These are phyloP conservation scores for Sphagnurus paluster DNA, from an alignment of 1,284 basidiomycete species.

Conservation along the genomic window DNA sequence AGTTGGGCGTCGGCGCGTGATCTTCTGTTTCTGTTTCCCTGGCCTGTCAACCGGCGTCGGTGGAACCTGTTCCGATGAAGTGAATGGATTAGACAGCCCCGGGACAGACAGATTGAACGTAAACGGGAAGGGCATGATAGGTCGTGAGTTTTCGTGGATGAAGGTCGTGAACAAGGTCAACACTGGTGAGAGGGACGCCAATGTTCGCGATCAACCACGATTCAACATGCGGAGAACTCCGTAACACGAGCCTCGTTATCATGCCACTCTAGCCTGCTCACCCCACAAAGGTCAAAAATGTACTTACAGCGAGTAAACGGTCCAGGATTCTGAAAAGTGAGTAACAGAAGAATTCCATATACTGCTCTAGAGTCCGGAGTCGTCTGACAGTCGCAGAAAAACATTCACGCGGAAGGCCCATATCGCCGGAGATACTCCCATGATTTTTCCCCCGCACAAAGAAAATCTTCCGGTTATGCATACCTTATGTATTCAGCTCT, in stretches of 20 bases:
- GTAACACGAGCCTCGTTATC: neutral
- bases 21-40: constrained; percentile 15
- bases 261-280: neutral
- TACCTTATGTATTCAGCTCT: too few relatives aligned
- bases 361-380: too few relatives aligned
- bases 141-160: constrained; percentile 1
- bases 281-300: too few relatives aligned
- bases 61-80: constrained; percentile 24
- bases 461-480: too few relatives aligned
- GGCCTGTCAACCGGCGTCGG: constrained; percentile 26
- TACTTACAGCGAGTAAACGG: too few relatives aligned
- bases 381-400: too few relatives aligned
- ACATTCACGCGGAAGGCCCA: too few relatives aligned
- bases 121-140: constrained; percentile 60
- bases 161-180: constrained; percentile 5
- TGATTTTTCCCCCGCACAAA: too few relatives aligned
- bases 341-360: too few relatives aligned
- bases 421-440: too few relatives aligned
- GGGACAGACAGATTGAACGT: constrained; percentile 64
- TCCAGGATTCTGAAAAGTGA: too few relatives aligned
- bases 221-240: neutral
- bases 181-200: neutral
- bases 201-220: neutral
- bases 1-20: constrained; percentile 27
- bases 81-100: constrained; percentile 66